phyloP scores from a whole-genome alignment of 176 grass and related monocot genomes.

The Musa troglodytarum region DNA sequence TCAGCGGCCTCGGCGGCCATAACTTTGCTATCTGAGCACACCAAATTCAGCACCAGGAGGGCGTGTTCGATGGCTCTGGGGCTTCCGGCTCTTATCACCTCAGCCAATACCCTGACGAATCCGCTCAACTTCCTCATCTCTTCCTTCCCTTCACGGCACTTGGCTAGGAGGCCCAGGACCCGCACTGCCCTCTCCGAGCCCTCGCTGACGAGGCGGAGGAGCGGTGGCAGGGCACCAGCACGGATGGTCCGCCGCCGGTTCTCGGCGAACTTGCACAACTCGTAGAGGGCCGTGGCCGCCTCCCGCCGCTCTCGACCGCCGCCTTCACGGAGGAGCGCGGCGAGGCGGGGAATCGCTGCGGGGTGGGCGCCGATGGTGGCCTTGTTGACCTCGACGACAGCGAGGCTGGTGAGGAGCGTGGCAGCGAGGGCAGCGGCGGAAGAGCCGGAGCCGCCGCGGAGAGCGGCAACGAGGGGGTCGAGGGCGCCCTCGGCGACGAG shows the following conservation, averaged over 20 bases:
- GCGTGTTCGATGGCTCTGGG: constrained; percentile 66
- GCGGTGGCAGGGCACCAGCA: constrained; percentile 37
- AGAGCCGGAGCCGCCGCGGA: constrained; percentile 19
- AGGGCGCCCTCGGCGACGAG: constrained; percentile 78
- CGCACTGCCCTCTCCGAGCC: constrained; percentile 79
- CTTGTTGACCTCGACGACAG: constrained; percentile 87
- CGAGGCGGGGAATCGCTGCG: constrained; percentile 37
- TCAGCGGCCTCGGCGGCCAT: constrained; percentile 51
- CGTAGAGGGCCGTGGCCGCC: constrained; percentile 68
- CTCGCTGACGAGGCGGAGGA: constrained; percentile 38
- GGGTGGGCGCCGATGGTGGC: constrained; percentile 78
- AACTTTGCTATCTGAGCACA: constrained; percentile 50
- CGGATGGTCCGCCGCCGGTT: constrained; percentile 58
- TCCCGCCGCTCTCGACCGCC: constrained; percentile 54
- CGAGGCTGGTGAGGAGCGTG: constrained; percentile 72
- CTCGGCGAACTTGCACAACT: constrained; percentile 81
- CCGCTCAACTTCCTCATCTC: constrained; percentile 45
- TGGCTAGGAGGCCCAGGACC: constrained; percentile 63
- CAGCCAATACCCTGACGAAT: constrained; percentile 41
- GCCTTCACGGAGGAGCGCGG: constrained; percentile 38
- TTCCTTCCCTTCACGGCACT: constrained; percentile 63
- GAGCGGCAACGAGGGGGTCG: constrained; percentile 48
- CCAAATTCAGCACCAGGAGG: constrained; percentile 54
- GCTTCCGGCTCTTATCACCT: constrained; percentile 37
- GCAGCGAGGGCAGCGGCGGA: constrained; percentile 43